A percentile compares a stretch with the other conserved stretches of the same genome.
These are phyloP conservation scores for Coemansia biformis DNA, from an alignment of 192 early-diverging fungal genomes.

Conservation along the genomic window DNA sequence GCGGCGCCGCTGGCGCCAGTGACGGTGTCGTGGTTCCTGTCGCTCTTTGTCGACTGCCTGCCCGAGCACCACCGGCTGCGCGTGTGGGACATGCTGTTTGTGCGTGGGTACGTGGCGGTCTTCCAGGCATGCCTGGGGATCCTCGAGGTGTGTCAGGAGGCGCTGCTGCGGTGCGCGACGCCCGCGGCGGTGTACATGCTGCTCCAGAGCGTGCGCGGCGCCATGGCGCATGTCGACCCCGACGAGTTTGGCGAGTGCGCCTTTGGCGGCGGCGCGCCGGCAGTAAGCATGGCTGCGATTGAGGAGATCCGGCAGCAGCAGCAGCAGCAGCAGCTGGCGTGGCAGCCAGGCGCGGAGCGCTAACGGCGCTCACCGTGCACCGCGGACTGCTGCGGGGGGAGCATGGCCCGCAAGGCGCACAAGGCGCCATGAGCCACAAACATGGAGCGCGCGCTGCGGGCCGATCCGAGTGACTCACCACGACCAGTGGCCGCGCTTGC, in stretches of 20 bases:
- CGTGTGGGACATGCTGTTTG: constrained; percentile 57
- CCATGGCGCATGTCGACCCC: constrained; percentile 37
- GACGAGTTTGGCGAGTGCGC: constrained; percentile 40
- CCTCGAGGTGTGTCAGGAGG: constrained; percentile 43
- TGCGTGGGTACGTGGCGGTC: constrained; percentile 47
- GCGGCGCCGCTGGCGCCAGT: constrained; percentile 41
- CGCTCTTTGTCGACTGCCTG: constrained; percentile 52
- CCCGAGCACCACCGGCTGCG: constrained; percentile 48
- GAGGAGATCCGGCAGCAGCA: no score
- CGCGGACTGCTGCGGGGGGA: no score
- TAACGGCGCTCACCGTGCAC: no score
- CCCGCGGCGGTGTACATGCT: constrained; percentile 44
- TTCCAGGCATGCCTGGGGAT: constrained; percentile 52
- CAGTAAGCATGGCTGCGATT: no score
- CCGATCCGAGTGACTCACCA: no score
- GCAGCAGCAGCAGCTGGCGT: not conserved
- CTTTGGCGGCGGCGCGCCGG: constrained; percentile 14
- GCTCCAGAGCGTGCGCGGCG: constrained; percentile 47
- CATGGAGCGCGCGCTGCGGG: no score
- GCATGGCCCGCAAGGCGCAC: no score
- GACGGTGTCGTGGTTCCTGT: constrained; percentile 56
- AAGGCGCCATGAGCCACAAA: no score
- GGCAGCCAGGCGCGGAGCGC: no score
- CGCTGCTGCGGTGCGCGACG: constrained; percentile 46
- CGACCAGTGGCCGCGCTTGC: no score